A percentile compares a stretch with the other conserved stretches of the same genome.
Evolutionary conservation across 768 basidiomycete species (phyloP).

Genomic region (Trametes punicea): DNA sequence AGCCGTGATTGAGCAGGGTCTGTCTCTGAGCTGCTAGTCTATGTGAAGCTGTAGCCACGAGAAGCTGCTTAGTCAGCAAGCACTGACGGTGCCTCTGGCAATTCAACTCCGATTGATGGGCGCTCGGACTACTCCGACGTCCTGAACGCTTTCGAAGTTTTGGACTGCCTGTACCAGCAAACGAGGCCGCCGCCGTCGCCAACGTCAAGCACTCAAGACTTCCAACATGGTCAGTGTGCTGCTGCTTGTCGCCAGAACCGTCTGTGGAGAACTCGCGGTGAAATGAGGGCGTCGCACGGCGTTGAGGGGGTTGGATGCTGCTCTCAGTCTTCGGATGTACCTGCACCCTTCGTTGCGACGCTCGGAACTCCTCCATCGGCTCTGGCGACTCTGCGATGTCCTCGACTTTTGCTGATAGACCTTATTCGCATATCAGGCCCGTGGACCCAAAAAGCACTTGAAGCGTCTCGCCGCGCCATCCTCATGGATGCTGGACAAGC

Average conservation of each 20-base stretch:
- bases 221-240: constrained; percentile 36
- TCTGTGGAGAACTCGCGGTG: constrained; percentile 5
- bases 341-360: constrained; percentile 10
- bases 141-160: constrained; percentile 21
- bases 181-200: constrained; percentile 32
- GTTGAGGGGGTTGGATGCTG: constrained; percentile 32
- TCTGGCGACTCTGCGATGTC: constrained; percentile 4
- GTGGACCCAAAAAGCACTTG: constrained; percentile 99
- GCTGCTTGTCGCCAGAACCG: constrained; percentile 12
- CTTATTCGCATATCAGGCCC: constrained; percentile 54
- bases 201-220: constrained; percentile 34
- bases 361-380: constrained; percentile 7
- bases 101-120: constrained; percentile 20
- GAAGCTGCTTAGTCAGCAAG: neutral
- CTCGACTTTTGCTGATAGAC: constrained; percentile 20
- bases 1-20: neutral
- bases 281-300: constrained; percentile 1
- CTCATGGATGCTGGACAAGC: constrained; percentile 99
- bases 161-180: constrained; percentile 20
- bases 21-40: neutral
- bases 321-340: constrained; percentile 28
- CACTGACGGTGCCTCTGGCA: no score
- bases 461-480: constrained; percentile 97
- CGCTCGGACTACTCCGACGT: constrained; percentile 9
- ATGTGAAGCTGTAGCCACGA: neutral